Conservation (phyloP, 2,329 filamentous ascomycete genomes). For the Salinomyces thailandicus region DNA sequence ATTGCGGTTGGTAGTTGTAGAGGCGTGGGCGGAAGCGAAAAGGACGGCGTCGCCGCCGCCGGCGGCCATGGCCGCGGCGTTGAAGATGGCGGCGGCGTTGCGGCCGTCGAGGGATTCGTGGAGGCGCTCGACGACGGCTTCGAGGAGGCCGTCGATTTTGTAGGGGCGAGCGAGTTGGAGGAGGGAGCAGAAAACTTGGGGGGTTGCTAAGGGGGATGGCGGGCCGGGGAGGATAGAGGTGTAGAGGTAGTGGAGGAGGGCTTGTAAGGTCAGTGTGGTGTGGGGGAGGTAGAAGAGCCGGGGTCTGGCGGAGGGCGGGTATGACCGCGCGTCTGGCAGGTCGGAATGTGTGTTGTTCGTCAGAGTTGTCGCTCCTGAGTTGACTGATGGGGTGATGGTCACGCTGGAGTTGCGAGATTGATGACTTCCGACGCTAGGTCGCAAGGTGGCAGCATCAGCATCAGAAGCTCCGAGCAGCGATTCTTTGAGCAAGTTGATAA, state of each 20-base stretch:
- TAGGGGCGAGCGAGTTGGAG: conserved; percentile 90
- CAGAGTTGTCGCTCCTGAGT: conserved; percentile 34
- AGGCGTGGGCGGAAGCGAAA: conserved; percentile 35
- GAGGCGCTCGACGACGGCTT: conserved; percentile 83
- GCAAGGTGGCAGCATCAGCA: conserved; percentile 65
- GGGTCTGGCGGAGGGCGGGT: conserved; percentile 55
- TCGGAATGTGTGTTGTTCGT: conserved; percentile 36
- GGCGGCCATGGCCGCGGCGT: conserved; percentile 94
- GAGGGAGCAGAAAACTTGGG: conserved; percentile 89
- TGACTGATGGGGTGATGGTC: conserved; percentile 66
- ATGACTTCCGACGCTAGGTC: conserved; percentile 44
- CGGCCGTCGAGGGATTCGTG: conserved; percentile 83
- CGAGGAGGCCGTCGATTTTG: conserved; percentile 80
- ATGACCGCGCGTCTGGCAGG: conserved; percentile 42
- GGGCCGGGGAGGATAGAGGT: conserved; percentile 75
- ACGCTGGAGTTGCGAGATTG: conserved; percentile 67
- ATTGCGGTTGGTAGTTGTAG: conserved; percentile 26
- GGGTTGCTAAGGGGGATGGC: conserved; percentile 71
- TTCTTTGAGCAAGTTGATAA: conserved; percentile 81
- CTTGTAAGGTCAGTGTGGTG: conserved; percentile 77
- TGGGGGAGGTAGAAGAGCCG: conserved; percentile 88
- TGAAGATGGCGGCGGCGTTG: conserved; percentile 95
- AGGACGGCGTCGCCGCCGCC: conserved; percentile 80
- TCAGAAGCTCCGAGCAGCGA: conserved; percentile 54
- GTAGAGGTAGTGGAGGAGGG: conserved; percentile 86